These are phyloP conservation scores for Erythrobasidium yunnanense DNA, from an alignment of 768 basidiomycete genomes.

Conservation along the genomic window DNA sequence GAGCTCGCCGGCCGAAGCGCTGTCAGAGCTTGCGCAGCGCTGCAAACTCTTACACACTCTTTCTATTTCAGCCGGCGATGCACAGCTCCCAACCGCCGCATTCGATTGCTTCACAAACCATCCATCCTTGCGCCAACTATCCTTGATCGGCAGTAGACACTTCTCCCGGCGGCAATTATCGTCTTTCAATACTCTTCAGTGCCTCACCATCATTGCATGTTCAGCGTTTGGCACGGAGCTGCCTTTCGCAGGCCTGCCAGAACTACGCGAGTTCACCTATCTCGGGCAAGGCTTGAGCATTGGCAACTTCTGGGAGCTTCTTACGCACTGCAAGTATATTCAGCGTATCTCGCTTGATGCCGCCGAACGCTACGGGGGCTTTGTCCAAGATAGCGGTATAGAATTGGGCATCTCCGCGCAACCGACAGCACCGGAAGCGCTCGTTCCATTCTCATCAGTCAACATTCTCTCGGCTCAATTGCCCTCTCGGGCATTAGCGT, in stretches of 20 bases:
- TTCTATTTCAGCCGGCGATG: too few species aligned
- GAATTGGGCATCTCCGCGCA: too few species aligned
- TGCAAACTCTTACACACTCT: too few species aligned
- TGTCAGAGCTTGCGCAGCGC: too few species aligned
- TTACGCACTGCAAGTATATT: neutral
- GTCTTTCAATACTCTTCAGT: neutral
- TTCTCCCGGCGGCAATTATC: neutral
- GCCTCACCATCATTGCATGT: conserved; percentile 10
- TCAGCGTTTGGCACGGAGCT: neutral
- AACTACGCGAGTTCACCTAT: conserved; percentile 1
- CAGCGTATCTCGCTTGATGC: conserved; percentile 4
- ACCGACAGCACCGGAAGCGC: too few species aligned
- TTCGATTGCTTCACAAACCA: too few species aligned
- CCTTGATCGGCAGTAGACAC: neutral
- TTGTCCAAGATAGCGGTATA: too few species aligned
- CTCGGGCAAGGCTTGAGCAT: conserved; percentile 1
- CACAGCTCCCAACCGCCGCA: too few species aligned
- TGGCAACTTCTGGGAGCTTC: neutral
- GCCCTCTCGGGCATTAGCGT: conserved; percentile 1
- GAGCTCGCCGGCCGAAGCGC: too few species aligned
- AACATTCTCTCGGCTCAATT: conserved; percentile 8
- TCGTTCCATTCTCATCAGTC: neutral
- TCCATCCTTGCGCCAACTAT: neutral
- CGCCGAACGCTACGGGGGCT: too few species aligned
- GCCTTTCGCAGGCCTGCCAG: neutral